Conservation (phyloP, 805 yeast species). For the Scheffersomyces amazonensis region DNA sequence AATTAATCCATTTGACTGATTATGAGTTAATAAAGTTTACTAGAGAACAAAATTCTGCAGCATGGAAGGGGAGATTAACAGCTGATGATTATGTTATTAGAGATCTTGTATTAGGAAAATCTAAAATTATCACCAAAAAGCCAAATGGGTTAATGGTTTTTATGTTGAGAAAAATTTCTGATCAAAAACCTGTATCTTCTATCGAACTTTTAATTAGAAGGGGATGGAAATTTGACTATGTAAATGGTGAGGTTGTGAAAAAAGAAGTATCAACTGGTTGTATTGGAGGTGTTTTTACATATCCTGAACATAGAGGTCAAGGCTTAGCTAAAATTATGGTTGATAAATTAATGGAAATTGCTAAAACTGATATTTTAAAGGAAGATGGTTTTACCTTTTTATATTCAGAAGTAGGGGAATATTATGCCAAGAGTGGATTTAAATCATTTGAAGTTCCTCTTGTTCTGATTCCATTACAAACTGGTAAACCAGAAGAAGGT, state of each 20-base stretch:
- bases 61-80: slow-evolving; percentile 37
- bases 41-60: slow-evolving; percentile 27
- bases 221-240: slow-evolving; percentile 20
- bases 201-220: slow-evolving; percentile 33
- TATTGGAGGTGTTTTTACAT: slow-evolving; percentile 42
- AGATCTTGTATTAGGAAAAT: slow-evolving; percentile 27
- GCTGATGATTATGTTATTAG: slow-evolving; percentile 31
- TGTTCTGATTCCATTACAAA: slow-evolving; percentile 16
- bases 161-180: slow-evolving; percentile 13
- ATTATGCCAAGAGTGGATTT: slow-evolving; percentile 37
- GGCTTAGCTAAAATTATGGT: slow-evolving; percentile 40
- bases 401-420: slow-evolving; percentile 44
- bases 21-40: slow-evolving; percentile 26
- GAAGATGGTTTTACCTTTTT: slow-evolving; percentile 33
- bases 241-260: slow-evolving; percentile 12
- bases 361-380: slow-evolving; percentile 21
- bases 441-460: slow-evolving; percentile 35
- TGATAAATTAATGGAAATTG: slow-evolving; percentile 28
- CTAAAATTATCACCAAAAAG: slow-evolving; percentile 10
- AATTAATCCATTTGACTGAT: slow-evolving; percentile 19
- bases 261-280: slow-evolving; percentile 28
- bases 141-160: slow-evolving; percentile 10
- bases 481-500: background rate
- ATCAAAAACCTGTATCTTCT: slow-evolving; percentile 23
- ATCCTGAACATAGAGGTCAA: slow-evolving; percentile 31